Evolutionary conservation across 2,329 filamentous ascomycete species (phyloP), one percentile per base, ranked within the genome.

Genomic region (Epichloe elymi): DNA sequence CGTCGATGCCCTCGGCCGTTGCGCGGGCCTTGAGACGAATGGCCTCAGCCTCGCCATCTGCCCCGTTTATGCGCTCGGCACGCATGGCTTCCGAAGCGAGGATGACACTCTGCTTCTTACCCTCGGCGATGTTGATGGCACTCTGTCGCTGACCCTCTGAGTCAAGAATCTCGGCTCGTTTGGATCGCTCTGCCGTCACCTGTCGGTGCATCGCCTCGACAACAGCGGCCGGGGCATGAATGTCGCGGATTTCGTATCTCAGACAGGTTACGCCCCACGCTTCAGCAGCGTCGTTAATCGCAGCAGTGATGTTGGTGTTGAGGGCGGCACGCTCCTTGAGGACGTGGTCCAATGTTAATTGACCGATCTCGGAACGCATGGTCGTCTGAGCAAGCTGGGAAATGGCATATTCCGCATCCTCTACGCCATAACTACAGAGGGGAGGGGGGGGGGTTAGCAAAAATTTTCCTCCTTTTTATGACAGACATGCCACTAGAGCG

Each of bases 191-290:
- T 17, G 93, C 93, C 0, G 93, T 97, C 48, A 98, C 93, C 67
- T 97, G 91, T 57, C 93, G 81, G 73, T 98, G 93, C 93, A 98
- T 98, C 61, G 93, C 93, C 61, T 90, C 88, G 54, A 97, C 91
- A 12, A 98, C 93, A 47, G 86, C 85, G 35, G 84, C 87, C 2
- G 93, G 93, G 0, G 93, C 93, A 70, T 98, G 93, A 62, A 98
- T 98, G 68, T 98, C 93, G 59, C 93, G 80, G 66, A 98, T 98
- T 70, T 98, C 93, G 74, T 98, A 98, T 53, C 93, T 85, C 55
- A 98, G 77, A 65, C 93, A 98, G 36, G 88, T 88, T 19, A 98
- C 88, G 53, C 93, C 93, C 93, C 93, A 98, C 50, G 91, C 91
- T 61, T 94, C 85, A 4, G 93, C 91, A 1, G 93, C 93, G 67